Evolutionary conservation across 176 grass and related monocot species (phyloP).

Genomic region (Bolboschoenus planiculmis): DNA sequence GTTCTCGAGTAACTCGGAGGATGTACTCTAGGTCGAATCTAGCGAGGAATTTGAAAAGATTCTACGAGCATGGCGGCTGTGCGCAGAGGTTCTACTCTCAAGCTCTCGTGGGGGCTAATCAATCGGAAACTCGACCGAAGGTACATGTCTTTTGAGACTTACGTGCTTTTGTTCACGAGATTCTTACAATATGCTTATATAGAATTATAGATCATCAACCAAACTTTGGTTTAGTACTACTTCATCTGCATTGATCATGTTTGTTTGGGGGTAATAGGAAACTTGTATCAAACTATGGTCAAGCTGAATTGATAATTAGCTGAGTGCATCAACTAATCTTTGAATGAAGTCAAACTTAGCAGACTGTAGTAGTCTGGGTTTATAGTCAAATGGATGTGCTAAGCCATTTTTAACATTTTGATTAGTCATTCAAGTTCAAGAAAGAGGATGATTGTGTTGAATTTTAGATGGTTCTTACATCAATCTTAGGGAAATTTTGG

Average conservation of each 20-base stretch:
- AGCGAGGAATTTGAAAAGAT: slow-evolving; percentile 10
- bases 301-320: background rate
- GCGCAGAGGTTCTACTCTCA: slow-evolving; percentile 11
- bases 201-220: background rate
- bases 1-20: background rate
- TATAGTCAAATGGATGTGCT: background rate
- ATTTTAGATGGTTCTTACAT: background rate
- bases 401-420: background rate
- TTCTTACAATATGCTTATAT: background rate
- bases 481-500: background rate
- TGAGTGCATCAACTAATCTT: background rate
- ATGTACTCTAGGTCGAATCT: slow-evolving; percentile 30
- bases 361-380: background rate
- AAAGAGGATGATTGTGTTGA: background rate
- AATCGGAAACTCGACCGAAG: slow-evolving; percentile 12
- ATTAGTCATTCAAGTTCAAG: background rate
- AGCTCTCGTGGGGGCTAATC: slow-evolving; percentile 7
- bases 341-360: slow-evolving; percentile 7
- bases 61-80: slow-evolving; percentile 8
- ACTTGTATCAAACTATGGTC: background rate
- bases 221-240: background rate
- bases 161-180: background rate
- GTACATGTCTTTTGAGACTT: slow-evolving; percentile 4
- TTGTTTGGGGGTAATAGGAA: background rate
- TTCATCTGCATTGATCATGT: background rate